These are phyloP conservation scores for Alnus glutinosa DNA, from an alignment of 306 rosid genomes.

Conservation along the genomic window DNA sequence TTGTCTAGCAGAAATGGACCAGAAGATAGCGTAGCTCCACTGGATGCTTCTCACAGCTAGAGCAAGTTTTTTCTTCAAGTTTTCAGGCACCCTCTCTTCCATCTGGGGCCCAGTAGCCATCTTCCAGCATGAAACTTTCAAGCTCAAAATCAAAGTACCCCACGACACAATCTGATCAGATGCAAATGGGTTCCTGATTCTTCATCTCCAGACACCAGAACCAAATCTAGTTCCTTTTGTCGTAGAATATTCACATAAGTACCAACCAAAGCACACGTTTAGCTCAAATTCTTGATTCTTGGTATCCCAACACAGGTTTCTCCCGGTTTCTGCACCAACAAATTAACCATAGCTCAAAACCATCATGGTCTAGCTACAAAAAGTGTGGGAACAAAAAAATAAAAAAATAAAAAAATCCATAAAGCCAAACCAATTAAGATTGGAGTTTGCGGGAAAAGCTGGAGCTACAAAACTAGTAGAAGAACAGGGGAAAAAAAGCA, in stretches of 20 bases:
- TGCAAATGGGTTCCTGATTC: slow-evolving; percentile 12
- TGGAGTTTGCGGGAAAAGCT: background rate
- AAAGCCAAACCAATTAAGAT: slow-evolving; percentile 5
- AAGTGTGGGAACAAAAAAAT: background rate
- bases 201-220: slow-evolving; percentile 24
- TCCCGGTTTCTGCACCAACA: slow-evolving; percentile 11
- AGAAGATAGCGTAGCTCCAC: slow-evolving; percentile 85
- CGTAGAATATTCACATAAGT: background rate
- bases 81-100: slow-evolving; percentile 45
- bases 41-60: slow-evolving; percentile 78
- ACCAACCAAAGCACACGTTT: slow-evolving; percentile 9
- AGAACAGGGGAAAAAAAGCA: background rate
- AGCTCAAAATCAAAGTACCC: slow-evolving; percentile 10
- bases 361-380: slow-evolving; percentile 9
- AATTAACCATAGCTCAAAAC: slow-evolving; percentile 9
- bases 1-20: slow-evolving; percentile 60
- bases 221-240: slow-evolving; percentile 12
- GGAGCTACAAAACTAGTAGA: background rate
- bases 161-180: slow-evolving; percentile 16
- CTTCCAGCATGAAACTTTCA: slow-evolving; percentile 29
- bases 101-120: slow-evolving; percentile 33
- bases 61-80: slow-evolving; percentile 70
- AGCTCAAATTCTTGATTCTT: slow-evolving; percentile 15
- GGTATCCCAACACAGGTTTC: slow-evolving; percentile 15
- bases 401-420: background rate